phyloP scores from a whole-genome alignment of 805 yeast species.

The Ogataea nonfermentans region DNA sequence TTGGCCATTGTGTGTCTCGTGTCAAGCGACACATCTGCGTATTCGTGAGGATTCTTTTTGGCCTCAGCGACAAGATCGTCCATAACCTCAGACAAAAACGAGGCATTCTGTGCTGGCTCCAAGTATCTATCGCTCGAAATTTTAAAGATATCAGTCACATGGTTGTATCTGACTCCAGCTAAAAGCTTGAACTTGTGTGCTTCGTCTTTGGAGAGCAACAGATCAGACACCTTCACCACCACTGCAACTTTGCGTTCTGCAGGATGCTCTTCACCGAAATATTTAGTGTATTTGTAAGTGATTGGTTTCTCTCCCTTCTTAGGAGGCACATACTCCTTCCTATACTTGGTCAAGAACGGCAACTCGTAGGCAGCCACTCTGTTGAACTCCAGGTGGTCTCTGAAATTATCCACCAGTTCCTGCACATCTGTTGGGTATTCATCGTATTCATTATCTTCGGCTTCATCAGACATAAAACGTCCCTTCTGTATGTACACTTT shows the following conservation, averaged over 20 bases:
- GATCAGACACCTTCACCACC: constrained; percentile 49
- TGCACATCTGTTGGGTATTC: constrained; percentile 72
- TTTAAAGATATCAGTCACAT: constrained; percentile 54
- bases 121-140: constrained; percentile 64
- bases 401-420: constrained; percentile 63
- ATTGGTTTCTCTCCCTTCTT: constrained; percentile 48
- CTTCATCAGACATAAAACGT: constrained; percentile 29
- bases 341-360: constrained; percentile 76
- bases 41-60: constrained; percentile 57
- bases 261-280: constrained; percentile 69
- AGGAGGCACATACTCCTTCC: constrained; percentile 62
- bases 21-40: constrained; percentile 79
- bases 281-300: constrained; percentile 67
- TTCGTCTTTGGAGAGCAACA: constrained; percentile 50
- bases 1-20: constrained; percentile 61
- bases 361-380: constrained; percentile 89
- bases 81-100: constrained; percentile 63
- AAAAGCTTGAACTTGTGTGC: constrained; percentile 75
- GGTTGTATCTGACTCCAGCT: constrained; percentile 76
- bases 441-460: constrained; percentile 51
- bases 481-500: constrained; percentile 39
- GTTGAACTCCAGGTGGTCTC: constrained; percentile 73
- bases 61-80: constrained; percentile 62
- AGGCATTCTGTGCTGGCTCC: constrained; percentile 85
- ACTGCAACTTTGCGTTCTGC: constrained; percentile 69